Evolutionary conservation across 1,284 basidiomycete genomes (phyloP), one percentile per base, ranked within the genome.

Genomic region (Leccinum pachyderme): DNA sequence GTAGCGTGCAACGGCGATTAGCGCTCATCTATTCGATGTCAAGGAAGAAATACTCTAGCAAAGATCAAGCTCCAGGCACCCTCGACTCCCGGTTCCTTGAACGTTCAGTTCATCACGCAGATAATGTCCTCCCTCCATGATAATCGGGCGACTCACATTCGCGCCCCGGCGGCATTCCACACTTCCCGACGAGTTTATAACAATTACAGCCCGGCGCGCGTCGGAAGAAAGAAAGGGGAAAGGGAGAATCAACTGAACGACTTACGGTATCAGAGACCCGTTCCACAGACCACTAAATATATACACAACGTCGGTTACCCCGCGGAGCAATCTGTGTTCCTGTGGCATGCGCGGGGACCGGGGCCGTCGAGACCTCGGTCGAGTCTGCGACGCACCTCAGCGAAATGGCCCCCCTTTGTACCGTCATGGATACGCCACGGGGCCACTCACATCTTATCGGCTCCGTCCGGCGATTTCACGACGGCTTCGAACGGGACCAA

Each of bases 281-380:
- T 93, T 47, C 92, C 93, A 68, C 92, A 85, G 22, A 93, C 93
- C 50, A 85, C 81, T 51, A 94, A 82, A 55, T 95, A 61, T 83
- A 75, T 22, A n/a, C 22, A 11, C 49, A 97, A 74, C 3, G 82
- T 83, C 43, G 96, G 81, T 69, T 95, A 95, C 0, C 94, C 95
- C 1, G 93, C 90, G 5, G 91, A 94, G 75, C 95, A 96, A 73
- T 96, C 93, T 25, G 89, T 91, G 75, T 96, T 95, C 91, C 88
- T 22, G 47, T 39, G 35, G 28, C 27, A 51, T 33, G 5, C 18
- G 22, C 2, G 25, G 12, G 4, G n/a, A 1, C 39, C 2, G 25
- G 12, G 4, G n/a, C 2, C 39, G 24, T 48, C 50, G 46, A 35
- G 45, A 44, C 43, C 37, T 60, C 28, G 18, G 28, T 49, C 24